phyloP scores from a whole-genome alignment of 176 grass and related monocot species.

The Eragrostis curvula region DNA sequence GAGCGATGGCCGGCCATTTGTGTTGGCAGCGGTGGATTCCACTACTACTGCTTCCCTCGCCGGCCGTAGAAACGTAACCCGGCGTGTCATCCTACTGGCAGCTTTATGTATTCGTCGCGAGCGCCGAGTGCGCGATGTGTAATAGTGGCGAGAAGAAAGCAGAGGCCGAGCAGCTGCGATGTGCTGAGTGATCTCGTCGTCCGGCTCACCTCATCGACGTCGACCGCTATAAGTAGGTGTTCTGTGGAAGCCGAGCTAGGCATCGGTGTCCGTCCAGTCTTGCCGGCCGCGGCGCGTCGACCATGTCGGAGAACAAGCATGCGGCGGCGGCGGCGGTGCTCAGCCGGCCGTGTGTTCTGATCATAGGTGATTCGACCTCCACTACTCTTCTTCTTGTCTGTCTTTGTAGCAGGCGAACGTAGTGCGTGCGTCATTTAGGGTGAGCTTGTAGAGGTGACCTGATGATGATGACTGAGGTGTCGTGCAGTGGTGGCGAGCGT shows the following conservation, averaged over 20 bases:
- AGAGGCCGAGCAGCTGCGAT: neutral
- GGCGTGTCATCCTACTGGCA: neutral
- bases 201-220: neutral
- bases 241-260: neutral
- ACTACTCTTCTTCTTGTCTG: neutral
- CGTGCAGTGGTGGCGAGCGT: slow-evolving; percentile 80
- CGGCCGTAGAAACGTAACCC: slow-evolving; percentile 19
- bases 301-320: slow-evolving; percentile 35
- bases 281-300: neutral
- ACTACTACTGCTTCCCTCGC: slow-evolving; percentile 23
- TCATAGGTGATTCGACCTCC: slow-evolving; percentile 62
- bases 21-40: slow-evolving; percentile 42
- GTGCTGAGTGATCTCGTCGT: neutral
- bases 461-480: neutral
- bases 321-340: slow-evolving; percentile 40
- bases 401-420: neutral
- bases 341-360: slow-evolving; percentile 69
- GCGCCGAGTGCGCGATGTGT: slow-evolving; percentile 30
- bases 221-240: slow-evolving; percentile 16
- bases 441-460: neutral
- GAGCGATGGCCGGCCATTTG: neutral
- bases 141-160: neutral
- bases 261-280: neutral
- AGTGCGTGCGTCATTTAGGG: too few relatives aligned
- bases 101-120: neutral